phyloP scores from a whole-genome alignment of 768 basidiomycete species.

The Tubosaeta brunneosetosa region DNA sequence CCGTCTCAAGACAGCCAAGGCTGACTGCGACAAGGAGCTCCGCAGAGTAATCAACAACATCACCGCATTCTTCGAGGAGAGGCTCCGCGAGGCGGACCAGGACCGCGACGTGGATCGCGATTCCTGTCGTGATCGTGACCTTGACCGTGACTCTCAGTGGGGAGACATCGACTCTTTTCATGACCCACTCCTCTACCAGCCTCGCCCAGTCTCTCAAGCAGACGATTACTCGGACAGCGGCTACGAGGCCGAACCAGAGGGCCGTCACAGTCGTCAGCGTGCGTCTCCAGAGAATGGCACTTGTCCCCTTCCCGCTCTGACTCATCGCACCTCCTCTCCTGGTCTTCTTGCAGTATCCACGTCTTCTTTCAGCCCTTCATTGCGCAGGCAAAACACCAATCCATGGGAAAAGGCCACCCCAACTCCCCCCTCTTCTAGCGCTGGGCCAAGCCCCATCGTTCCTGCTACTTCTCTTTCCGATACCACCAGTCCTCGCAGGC shows the following conservation, averaged over 20 bases:
- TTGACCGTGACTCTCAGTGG: slow-evolving; percentile 54
- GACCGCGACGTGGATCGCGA: slow-evolving; percentile 62
- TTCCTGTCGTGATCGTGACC: slow-evolving; percentile 41
- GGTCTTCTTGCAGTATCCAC: slow-evolving; percentile 59
- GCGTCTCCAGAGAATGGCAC: slow-evolving; percentile 50
- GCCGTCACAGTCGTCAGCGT: slow-evolving; percentile 71
- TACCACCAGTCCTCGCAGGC: slow-evolving; percentile 61
- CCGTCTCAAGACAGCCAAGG: slow-evolving; percentile 89
- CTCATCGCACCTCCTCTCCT: slow-evolving; percentile 52
- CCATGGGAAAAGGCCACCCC: slow-evolving; percentile 57
- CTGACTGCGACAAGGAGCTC: slow-evolving; percentile 95
- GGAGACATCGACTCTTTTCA: slow-evolving; percentile 54
- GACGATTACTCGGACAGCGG: slow-evolving; percentile 82
- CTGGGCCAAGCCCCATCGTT: slow-evolving; percentile 56
- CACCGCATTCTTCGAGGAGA: slow-evolving; percentile 91
- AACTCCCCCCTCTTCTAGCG: slow-evolving; percentile 52
- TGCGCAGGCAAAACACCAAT: slow-evolving; percentile 60
- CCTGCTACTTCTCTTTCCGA: slow-evolving; percentile 61
- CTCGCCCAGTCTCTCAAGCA: slow-evolving; percentile 50
- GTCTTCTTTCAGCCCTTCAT: slow-evolving; percentile 61
- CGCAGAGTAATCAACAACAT: slow-evolving; percentile 91
- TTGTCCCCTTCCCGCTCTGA: slow-evolving; percentile 39
- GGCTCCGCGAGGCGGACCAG: slow-evolving; percentile 72
- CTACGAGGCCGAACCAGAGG: slow-evolving; percentile 66
- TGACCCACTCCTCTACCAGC: slow-evolving; percentile 58